Base-by-base conservation (phyloP, 2,329 filamentous ascomycete species). In the Cercospora sojina region DNA sequence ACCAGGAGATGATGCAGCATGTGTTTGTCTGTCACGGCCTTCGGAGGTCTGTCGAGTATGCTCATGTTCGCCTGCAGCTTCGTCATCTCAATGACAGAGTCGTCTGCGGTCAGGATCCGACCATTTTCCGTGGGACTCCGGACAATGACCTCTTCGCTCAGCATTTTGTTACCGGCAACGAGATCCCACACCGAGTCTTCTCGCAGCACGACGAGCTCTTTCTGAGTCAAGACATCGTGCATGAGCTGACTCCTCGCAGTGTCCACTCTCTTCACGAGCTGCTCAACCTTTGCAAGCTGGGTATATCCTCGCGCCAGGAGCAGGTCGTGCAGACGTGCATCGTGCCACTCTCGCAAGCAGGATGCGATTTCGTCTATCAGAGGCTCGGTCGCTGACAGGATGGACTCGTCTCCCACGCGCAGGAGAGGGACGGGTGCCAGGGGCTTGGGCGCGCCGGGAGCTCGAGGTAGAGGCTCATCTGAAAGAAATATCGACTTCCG, bases 281-380 rank as follows among this genome's bases (percentile, higher is more conserved):
- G 86, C 1, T 92, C 91, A 77, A 98, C 88, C 69, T 90, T 88
- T 73, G 96, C 92, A 64, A 99, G 83, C 63, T 89, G 86, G 59
- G 85, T 82, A 79, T 99, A 99, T 77, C 93, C 88, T 67, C 92
- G 87, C 20, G 88, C 88, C 8, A 99, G 86, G 1, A 99, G 85
- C 25, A 98, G 84, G 77, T 96, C 92, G 80, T 99, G 96, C 16
- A 99, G 85, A 76, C 97, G 96, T 18, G 93, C 97, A 20, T 95
- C 96, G 80, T 99, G 94, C 96, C 95, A 99, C 84, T 99, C 95
- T 73, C 95, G 88, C 69, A 99, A 81, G 77, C 95, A 99, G 3
- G 93, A 97, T 13, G 95, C 93, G 73, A 99, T 98, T 79, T 99
- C 95, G 79, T 99, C 95, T 25, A 99, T 93, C 68, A 99, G 80